Conservation (phyloP, 805 yeast species). For the Barnettozyma siamensis region DNA sequence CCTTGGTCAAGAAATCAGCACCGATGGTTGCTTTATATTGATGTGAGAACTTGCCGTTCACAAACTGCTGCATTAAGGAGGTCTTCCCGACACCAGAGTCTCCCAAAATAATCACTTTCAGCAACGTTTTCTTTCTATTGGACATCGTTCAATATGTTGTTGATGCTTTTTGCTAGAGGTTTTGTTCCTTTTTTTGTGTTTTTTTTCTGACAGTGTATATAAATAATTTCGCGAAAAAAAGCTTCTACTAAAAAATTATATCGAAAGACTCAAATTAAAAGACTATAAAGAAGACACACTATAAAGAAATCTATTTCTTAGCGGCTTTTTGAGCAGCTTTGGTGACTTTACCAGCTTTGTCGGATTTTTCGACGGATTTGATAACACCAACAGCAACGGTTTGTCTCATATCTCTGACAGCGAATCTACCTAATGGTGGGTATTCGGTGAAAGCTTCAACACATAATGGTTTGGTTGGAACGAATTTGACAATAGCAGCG, state of each 20-base stretch:
- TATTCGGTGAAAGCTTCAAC: conserved; percentile 93
- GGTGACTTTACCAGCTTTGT: conserved; percentile 90
- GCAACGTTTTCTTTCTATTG: conserved; percentile 62
- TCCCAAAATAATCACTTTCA: conserved; percentile 88
- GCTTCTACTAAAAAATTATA: not conserved
- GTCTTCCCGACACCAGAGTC: conserved; percentile 98
- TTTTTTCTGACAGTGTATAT: not conserved
- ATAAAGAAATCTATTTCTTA: conserved; percentile 20
- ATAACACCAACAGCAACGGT: conserved; percentile 99
- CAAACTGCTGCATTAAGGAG: conserved; percentile 94
- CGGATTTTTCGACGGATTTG: conserved; percentile 88
- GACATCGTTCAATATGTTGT: too few relatives aligned
- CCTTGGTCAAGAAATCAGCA: conserved; percentile 93
- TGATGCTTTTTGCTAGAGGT: conserved; percentile 5
- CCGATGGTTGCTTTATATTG: conserved; percentile 98
- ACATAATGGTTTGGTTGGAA: conserved; percentile 90
- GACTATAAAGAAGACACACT: not conserved
- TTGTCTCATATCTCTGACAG: conserved; percentile 99
- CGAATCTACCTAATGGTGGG: conserved; percentile 98
- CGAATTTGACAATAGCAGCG: conserved; percentile 89
- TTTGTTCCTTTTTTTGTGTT: not conserved
- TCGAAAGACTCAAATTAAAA: not conserved
- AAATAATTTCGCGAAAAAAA: not conserved
- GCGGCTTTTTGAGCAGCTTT: conserved; percentile 65
- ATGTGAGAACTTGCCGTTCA: conserved; percentile 87